phyloP scores from a whole-genome alignment of 1,284 basidiomycete genomes.

The Xerocomus amazonicus region DNA sequence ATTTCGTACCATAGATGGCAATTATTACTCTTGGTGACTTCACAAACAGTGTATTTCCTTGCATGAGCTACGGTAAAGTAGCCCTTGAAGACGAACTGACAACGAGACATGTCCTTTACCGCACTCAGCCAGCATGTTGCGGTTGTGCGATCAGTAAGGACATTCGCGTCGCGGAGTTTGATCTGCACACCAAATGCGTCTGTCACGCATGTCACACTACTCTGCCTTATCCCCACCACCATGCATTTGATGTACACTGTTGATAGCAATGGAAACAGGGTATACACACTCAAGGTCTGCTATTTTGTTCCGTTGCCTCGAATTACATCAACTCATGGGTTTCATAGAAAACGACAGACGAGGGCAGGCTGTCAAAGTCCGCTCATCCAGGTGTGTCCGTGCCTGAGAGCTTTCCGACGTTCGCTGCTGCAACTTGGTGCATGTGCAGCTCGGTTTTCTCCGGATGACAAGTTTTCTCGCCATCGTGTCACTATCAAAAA shows the following conservation, averaged over 20 bases:
- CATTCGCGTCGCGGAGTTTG: conserved; percentile 23
- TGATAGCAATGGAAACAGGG: conserved; percentile 73
- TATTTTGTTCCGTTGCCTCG: not conserved
- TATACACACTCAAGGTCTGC: conserved; percentile 87
- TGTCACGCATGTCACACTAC: not conserved
- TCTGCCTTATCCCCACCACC: conserved; percentile 20
- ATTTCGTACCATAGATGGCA: not conserved
- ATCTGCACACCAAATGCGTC: not conserved
- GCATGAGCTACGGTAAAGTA: not conserved
- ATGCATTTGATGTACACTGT: conserved; percentile 96
- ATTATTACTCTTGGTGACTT: not conserved
- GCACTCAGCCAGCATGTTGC: not conserved
- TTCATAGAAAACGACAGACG: conserved; percentile 74
- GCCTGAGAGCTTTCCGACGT: not conserved
- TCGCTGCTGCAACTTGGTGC: conserved; percentile 9
- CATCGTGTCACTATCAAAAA: conserved; percentile 96
- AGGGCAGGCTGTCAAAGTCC: conserved; percentile 84
- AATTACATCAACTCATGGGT: conserved; percentile 7
- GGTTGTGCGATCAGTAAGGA: not conserved
- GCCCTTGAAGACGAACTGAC: not conserved
- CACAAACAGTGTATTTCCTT: not conserved
- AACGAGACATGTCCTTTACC: not conserved
- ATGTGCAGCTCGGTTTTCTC: conserved; percentile 83
- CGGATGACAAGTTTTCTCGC: conserved; percentile 96
- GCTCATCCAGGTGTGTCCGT: conserved; percentile 79